Conservation (phyloP, 495 filamentous ascomycete species). For the Cryomyces antarcticus region DNA sequence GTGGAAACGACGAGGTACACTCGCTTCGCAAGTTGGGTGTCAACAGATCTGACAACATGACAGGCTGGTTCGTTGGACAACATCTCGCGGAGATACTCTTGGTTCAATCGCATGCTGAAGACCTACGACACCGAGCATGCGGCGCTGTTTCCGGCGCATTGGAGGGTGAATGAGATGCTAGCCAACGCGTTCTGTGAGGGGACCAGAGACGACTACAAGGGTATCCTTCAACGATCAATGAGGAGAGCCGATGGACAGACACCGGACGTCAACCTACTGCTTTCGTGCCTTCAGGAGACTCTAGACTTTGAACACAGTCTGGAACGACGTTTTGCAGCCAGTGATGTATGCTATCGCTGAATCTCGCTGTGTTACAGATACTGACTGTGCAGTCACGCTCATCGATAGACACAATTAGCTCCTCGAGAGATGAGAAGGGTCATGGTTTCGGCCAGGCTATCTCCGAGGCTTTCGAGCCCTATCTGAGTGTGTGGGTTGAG, state of each 20-base stretch:
- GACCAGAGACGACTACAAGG: conserved; percentile 86
- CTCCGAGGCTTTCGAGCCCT: conserved; percentile 93
- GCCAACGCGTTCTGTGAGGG: conserved; percentile 87
- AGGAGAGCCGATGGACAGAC: conserved; percentile 56
- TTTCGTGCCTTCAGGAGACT: conserved; percentile 88
- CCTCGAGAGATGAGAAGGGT: conserved; percentile 58
- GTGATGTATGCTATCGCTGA: conserved; percentile 23
- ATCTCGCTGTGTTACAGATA: neutral
- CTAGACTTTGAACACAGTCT: conserved; percentile 91
- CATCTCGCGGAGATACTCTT: conserved; percentile 82
- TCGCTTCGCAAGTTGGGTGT: neutral
- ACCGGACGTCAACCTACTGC: conserved; percentile 76
- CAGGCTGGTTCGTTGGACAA: conserved; percentile 85
- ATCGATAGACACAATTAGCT: conserved; percentile 85
- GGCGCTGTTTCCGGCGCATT: conserved; percentile 64
- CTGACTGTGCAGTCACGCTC: conserved; percentile 31
- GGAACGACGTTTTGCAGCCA: conserved; percentile 65
- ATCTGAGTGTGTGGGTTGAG: conserved; percentile 91
- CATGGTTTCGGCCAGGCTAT: conserved; percentile 78
- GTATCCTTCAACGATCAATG: conserved; percentile 72
- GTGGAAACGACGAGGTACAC: conserved; percentile 66
- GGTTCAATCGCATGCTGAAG: conserved; percentile 91
- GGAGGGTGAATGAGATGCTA: conserved; percentile 81
- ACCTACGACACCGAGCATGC: conserved; percentile 91
- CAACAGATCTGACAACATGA: neutral